Evolutionary conservation across 2,329 filamentous ascomycete species (phyloP).

Genomic region (Fusarium chaquense): DNA sequence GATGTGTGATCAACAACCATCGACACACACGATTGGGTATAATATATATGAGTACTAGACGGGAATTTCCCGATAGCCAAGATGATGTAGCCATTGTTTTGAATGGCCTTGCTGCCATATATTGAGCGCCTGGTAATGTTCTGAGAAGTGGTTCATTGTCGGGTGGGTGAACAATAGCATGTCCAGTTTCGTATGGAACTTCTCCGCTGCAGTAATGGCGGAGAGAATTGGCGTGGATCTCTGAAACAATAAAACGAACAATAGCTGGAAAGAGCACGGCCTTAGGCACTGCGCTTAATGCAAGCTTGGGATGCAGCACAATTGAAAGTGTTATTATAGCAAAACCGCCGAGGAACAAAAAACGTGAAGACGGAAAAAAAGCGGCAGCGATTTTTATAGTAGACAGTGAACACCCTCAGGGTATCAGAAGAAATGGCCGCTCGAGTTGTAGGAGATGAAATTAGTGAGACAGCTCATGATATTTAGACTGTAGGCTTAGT

Average conservation of each 20-base stretch:
- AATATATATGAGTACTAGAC: background rate
- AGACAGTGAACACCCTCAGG: too few relatives aligned
- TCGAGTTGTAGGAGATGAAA: too few relatives aligned
- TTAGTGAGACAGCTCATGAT: too few relatives aligned
- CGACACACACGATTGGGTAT: too few relatives aligned
- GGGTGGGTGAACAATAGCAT: background rate
- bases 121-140: too few relatives aligned
- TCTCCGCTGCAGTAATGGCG: background rate
- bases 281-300: too few relatives aligned
- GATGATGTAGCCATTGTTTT: background rate
- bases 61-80: background rate
- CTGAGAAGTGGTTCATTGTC: background rate
- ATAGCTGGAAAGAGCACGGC: background rate
- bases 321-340: too few relatives aligned
- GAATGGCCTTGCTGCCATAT: background rate
- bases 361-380: background rate
- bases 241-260: background rate
- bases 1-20: background rate
- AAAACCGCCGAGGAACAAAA: too few relatives aligned
- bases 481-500: too few relatives aligned
- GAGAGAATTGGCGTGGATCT: background rate
- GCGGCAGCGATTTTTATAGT: background rate
- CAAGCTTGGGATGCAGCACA: background rate
- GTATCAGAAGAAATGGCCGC: too few relatives aligned
- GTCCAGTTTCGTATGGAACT: background rate